phyloP scores from a whole-genome alignment of 257 asterid genomes.

The Cruciata laevipes region DNA sequence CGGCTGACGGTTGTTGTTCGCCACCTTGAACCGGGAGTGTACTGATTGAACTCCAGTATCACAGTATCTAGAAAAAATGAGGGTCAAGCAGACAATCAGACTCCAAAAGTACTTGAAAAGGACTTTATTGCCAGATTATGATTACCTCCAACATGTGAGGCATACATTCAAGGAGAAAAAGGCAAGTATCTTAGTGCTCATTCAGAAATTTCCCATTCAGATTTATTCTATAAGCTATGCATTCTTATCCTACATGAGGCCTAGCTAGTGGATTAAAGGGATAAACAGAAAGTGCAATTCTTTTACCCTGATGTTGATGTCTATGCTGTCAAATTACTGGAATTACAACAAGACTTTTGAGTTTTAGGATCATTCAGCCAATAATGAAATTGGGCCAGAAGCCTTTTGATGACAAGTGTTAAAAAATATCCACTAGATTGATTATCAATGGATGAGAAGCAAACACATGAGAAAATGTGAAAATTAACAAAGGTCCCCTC shows the following conservation, averaged over 20 bases:
- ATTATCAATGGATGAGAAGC: constrained; percentile 8
- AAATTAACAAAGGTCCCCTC: constrained; percentile 26
- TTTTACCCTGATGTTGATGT: neutral
- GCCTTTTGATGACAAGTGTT: neutral
- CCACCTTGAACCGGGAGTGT: constrained; percentile 77
- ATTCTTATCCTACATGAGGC: neutral
- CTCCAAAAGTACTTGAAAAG: neutral
- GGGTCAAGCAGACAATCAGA: neutral
- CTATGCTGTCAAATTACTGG: neutral
- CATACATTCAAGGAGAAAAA: constrained; percentile 5
- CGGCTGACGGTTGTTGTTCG: constrained; percentile 46
- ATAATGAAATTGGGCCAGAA: neutral
- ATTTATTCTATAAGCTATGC: neutral
- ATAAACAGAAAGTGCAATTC: neutral
- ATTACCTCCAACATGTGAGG: neutral
- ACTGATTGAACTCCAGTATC: constrained; percentile 77
- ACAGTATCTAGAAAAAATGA: constrained; percentile 34
- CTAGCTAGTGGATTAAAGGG: neutral
- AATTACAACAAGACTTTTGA: neutral
- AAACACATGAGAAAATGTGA: constrained; percentile 9
- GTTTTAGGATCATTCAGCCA: neutral
- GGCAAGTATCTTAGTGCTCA: neutral
- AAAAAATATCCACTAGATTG: neutral
- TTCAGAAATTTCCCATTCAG: neutral
- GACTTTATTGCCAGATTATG: neutral